Percentiles rank a stretch among this genome's conserved stretches.
phyloP scores from a whole-genome alignment of 2,329 filamentous ascomycete genomes.

The Coniella vitis region DNA sequence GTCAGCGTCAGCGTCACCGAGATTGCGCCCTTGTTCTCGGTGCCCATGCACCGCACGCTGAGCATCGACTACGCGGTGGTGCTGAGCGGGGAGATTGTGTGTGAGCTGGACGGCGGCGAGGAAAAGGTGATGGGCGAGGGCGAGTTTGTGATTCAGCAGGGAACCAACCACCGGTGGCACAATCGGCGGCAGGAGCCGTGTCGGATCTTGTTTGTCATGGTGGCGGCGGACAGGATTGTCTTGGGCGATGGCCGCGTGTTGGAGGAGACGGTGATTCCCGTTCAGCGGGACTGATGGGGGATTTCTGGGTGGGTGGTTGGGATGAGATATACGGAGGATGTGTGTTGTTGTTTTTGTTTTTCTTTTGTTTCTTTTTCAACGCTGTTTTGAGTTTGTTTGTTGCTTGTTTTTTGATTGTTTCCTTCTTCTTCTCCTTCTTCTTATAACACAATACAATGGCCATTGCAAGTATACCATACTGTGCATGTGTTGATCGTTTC shows the following conservation, averaged over 20 bases:
- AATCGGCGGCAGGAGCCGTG: constrained; percentile 32
- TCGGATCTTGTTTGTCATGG: constrained; percentile 32
- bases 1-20: constrained; percentile 29
- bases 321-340: too few relatives aligned
- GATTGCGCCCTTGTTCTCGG: constrained; percentile 23
- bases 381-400: too few relatives aligned
- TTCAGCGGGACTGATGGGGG: background rate
- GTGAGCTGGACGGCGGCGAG: constrained; percentile 34
- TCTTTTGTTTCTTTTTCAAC: background rate
- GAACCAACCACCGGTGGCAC: constrained; percentile 37
- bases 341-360: background rate
- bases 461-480: too few relatives aligned
- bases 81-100: constrained; percentile 31
- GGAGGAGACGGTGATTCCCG: constrained; percentile 24
- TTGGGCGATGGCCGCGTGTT: constrained; percentile 30
- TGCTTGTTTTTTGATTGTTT: too few relatives aligned
- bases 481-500: too few relatives aligned
- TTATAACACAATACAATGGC: too few relatives aligned
- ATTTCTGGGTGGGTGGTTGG: too few relatives aligned
- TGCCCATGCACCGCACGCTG: constrained; percentile 35
- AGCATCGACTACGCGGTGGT: constrained; percentile 35
- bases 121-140: constrained; percentile 30
- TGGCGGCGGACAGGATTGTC: constrained; percentile 33
- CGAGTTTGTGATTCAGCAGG: constrained; percentile 35
- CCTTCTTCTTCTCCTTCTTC: too few relatives aligned